Base-by-base conservation (phyloP, 306 rosid species). In the Vigna hirtella region DNA sequence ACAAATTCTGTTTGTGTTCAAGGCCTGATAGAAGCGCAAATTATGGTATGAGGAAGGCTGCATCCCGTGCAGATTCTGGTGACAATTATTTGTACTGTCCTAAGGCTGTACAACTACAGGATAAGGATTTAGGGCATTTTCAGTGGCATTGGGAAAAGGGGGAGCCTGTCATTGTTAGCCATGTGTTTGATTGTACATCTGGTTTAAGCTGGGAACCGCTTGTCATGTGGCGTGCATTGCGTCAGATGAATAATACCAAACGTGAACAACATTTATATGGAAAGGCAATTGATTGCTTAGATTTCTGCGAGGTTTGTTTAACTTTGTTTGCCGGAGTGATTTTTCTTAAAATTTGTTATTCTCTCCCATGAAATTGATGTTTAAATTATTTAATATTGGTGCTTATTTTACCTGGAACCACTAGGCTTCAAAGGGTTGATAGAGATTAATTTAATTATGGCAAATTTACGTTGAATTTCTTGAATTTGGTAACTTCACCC, bases 201-300 rank as follows among this genome's bases (percentile, higher is more conserved):
- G 97, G 97, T 20, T 88, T 92, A 83, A 91, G 97, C 83, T 94
- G 97, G 97, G 97, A 94, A 70, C 98, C 98, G 5, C 80, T 89
- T 26, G 97, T 91, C 82, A 94, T 94, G 98, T 94, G 97, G 98
- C 97, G 98, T 30, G 98, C 97, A 43, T 89, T 62, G 70, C 97
- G 98, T 64, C 88, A 90, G 65, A 72, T 85, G 72, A 64, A 75
- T 13, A 85, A 84, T 9, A 38, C 62, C 24, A 85, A 82, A 79
- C 50, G n/a, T 4, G 34, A 0, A 49, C 7, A 30, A 61, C 87
- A 81, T 70, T 76, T 90, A 89, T 88, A 78, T 5, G 98, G 87
- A 66, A 88, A 77, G 82, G 91, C 91, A 61, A 71, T 94, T 77
- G 98, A 94, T 80, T 94, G 97, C 85, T 79, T 94, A 83, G 93